phyloP scores from a whole-genome alignment of 2,329 filamentous ascomycete genomes.

The Curvularia sp. region DNA sequence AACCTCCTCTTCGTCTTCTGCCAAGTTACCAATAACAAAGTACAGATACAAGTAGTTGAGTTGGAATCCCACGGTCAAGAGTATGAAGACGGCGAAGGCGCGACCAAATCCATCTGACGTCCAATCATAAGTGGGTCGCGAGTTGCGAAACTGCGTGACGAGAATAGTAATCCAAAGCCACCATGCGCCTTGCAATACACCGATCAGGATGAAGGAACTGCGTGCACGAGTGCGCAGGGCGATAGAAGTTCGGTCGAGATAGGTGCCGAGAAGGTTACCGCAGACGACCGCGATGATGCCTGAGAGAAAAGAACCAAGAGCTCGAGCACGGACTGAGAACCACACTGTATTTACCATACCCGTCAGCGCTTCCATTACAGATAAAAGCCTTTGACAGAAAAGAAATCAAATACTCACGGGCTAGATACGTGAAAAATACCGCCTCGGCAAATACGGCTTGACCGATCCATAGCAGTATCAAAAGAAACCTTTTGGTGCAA shows the following conservation, averaged over 20 bases:
- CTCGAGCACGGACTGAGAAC: slow-evolving; percentile 73
- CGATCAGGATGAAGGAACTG: slow-evolving; percentile 61
- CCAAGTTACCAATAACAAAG: slow-evolving; percentile 73
- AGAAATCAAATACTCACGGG: slow-evolving; percentile 42
- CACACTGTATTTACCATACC: slow-evolving; percentile 55
- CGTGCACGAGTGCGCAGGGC: slow-evolving; percentile 63
- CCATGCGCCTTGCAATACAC: slow-evolving; percentile 69
- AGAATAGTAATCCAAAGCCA: slow-evolving; percentile 75
- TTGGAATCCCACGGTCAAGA: slow-evolving; percentile 72
- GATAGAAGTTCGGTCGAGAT: slow-evolving; percentile 65
- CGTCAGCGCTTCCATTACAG: background rate
- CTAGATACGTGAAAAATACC: slow-evolving; percentile 73
- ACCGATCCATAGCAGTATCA: slow-evolving; percentile 71
- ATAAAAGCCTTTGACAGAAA: background rate
- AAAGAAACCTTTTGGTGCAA: slow-evolving; percentile 66
- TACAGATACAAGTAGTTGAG: slow-evolving; percentile 78
- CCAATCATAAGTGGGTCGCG: slow-evolving; percentile 72
- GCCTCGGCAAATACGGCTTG: slow-evolving; percentile 75
- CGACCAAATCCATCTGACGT: slow-evolving; percentile 66
- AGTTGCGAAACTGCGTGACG: slow-evolving; percentile 65
- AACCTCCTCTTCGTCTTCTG: slow-evolving; percentile 66
- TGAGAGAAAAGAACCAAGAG: slow-evolving; percentile 73
- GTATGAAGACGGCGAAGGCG: slow-evolving; percentile 71
- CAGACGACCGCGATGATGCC: slow-evolving; percentile 70
- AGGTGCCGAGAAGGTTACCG: slow-evolving; percentile 71